Evolutionary conservation across 2,329 filamentous ascomycete species (phyloP).

Genomic region (Aureobasidium leucospermi): DNA sequence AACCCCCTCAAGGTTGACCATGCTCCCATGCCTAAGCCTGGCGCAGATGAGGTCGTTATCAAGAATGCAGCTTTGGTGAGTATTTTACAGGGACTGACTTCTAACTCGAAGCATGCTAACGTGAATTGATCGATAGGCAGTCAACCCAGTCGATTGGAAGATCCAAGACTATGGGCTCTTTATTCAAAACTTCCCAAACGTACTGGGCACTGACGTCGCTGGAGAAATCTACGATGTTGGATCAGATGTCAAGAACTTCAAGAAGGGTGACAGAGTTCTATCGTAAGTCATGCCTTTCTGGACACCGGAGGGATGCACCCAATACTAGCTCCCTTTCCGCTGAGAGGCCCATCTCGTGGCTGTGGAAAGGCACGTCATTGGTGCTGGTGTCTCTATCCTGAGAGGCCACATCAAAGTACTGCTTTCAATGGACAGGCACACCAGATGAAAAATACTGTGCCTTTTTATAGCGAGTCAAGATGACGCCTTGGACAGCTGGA

Average conservation of each 20-base stretch:
- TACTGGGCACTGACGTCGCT: conserved; percentile 33
- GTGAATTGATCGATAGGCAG: conserved; percentile 17
- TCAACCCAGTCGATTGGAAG: conserved; percentile 35
- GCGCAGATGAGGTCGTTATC: conserved; percentile 28
- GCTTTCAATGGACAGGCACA: no score
- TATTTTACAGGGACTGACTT: no score
- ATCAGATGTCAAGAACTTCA: conserved; percentile 39
- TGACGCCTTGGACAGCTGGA: no score
- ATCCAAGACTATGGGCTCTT: conserved; percentile 28
- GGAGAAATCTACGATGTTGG: conserved; percentile 33
- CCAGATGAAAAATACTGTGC: no score
- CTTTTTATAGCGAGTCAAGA: no score
- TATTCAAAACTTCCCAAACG: conserved; percentile 27
- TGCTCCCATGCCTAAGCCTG: conserved; percentile 26
- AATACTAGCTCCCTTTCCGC: no score
- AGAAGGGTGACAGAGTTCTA: conserved; percentile 45
- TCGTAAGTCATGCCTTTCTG: not conserved
- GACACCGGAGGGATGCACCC: not conserved
- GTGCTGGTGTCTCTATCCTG: no score
- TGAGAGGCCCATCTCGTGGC: no score
- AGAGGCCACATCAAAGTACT: no score
- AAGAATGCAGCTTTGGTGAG: conserved; percentile 25
- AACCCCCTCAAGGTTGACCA: conserved; percentile 21
- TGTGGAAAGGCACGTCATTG: no score
- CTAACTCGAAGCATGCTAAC: no score